phyloP scores from a whole-genome alignment of 495 filamentous ascomycete species.

The Xylaria longipes region DNA sequence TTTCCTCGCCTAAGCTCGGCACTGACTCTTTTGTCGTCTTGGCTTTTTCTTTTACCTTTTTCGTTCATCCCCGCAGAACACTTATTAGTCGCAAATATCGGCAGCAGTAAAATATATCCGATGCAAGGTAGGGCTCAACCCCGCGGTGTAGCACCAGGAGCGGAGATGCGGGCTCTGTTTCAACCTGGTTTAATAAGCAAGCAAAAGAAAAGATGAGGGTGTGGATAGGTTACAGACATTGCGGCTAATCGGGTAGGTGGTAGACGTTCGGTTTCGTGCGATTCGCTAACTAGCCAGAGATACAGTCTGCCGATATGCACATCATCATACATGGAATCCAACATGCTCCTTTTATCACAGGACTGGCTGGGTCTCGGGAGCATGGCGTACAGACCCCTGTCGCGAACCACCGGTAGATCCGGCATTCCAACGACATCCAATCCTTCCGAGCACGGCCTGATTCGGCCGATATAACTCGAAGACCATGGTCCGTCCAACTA shows the following conservation, averaged over 20 bases:
- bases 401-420: slow-evolving; percentile 13
- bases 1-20: not conserved
- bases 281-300: not conserved
- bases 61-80: not conserved
- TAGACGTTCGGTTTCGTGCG: not conserved
- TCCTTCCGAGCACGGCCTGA: slow-evolving; percentile 21
- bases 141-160: not conserved
- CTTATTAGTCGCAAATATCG: slow-evolving; percentile 24
- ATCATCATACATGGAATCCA: slow-evolving; percentile 17
- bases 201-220: not conserved
- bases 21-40: not conserved
- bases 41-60: not conserved
- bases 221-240: not conserved
- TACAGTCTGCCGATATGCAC: not conserved
- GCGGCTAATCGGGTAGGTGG: slow-evolving; percentile 15
- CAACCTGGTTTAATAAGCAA: slow-evolving; percentile 9
- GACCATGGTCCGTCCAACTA: slow-evolving; percentile 3
- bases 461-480: slow-evolving; percentile 21
- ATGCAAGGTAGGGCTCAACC: not conserved
- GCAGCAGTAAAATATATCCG: not conserved
- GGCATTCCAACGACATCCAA: slow-evolving; percentile 23
- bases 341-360: slow-evolving; percentile 20
- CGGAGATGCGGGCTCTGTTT: slow-evolving; percentile 8
- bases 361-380: not conserved
- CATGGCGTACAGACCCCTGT: not conserved